Evolutionary conservation across 768 basidiomycete species (phyloP).

Genomic region (Termitomyces sp.): DNA sequence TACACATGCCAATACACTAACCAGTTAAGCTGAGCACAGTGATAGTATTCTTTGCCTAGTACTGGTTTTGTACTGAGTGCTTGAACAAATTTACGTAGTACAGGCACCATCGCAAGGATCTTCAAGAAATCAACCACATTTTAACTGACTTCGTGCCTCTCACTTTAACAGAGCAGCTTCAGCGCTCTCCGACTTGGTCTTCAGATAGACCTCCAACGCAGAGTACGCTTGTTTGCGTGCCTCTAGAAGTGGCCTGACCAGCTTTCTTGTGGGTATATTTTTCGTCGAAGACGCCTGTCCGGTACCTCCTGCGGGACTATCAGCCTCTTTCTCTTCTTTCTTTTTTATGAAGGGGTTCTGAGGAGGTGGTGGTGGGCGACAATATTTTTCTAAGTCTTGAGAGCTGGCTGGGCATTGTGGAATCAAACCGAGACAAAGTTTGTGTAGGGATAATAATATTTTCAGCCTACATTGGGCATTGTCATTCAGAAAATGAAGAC

Average conservation of each 20-base stretch:
- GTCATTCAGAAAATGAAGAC: not conserved
- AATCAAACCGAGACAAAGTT: not conserved
- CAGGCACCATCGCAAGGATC: too few species aligned
- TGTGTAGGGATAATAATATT: not conserved
- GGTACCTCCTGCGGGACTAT: not conserved
- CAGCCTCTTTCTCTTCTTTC: not conserved
- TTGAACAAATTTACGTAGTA: too few species aligned
- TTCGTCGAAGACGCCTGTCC: not conserved
- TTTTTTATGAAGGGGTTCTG: not conserved
- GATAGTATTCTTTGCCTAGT: too few species aligned
- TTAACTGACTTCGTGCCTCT: not conserved
- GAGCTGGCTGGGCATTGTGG: not conserved
- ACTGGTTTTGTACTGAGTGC: too few species aligned
- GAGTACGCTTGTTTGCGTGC: not conserved
- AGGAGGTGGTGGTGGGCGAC: not conserved
- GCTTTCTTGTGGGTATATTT: not conserved
- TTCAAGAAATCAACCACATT: not conserved
- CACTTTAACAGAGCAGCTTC: not conserved
- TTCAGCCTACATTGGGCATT: not conserved
- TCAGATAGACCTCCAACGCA: not conserved
- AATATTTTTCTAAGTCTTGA: not conserved
- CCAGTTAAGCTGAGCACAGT: too few species aligned
- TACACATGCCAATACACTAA: too few species aligned
- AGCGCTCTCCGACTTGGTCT: not conserved
- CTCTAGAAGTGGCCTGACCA: not conserved